Conservation (phyloP, 2,329 filamentous ascomycete species). For the Ophiocordyceps camponoti-rufipedis region DNA sequence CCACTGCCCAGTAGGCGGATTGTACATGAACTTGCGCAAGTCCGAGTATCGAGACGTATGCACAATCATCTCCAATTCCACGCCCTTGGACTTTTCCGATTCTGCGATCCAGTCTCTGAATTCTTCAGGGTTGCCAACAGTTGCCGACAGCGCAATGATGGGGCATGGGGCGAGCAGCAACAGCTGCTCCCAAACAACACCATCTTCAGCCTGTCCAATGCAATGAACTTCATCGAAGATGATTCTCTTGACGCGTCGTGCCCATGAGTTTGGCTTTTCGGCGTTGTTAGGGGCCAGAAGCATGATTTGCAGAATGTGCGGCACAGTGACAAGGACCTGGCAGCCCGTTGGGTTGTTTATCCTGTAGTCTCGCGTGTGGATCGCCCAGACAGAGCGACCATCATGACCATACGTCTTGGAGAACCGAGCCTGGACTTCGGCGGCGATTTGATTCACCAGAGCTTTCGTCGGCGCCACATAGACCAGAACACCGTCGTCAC, state of each 20-base stretch:
- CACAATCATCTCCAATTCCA: slow-evolving; percentile 47
- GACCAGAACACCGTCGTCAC: slow-evolving; percentile 52
- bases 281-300: slow-evolving; percentile 48
- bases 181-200: slow-evolving; percentile 63
- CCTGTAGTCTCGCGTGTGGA: slow-evolving; percentile 57
- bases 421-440: slow-evolving; percentile 59
- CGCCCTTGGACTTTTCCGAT: slow-evolving; percentile 44
- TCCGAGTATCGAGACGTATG: slow-evolving; percentile 58
- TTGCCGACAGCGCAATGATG: slow-evolving; percentile 64
- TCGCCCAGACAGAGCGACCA: slow-evolving; percentile 57
- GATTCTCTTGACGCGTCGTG: slow-evolving; percentile 49
- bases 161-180: slow-evolving; percentile 57
- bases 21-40: slow-evolving; percentile 55
- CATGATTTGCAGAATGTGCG: slow-evolving; percentile 66
- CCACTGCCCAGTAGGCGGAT: slow-evolving; percentile 23
- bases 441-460: slow-evolving; percentile 67
- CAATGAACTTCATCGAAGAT: slow-evolving; percentile 74
- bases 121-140: slow-evolving; percentile 55
- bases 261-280: slow-evolving; percentile 35
- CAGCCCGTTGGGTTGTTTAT: slow-evolving; percentile 58
- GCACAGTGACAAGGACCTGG: slow-evolving; percentile 61
- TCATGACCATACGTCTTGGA: slow-evolving; percentile 43
- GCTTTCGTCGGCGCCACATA: slow-evolving; percentile 73
- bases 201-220: slow-evolving; percentile 60
- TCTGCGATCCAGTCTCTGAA: slow-evolving; percentile 50